Conservation (phyloP, 148 eudicot species). For the Nepenthes gracilis region DNA sequence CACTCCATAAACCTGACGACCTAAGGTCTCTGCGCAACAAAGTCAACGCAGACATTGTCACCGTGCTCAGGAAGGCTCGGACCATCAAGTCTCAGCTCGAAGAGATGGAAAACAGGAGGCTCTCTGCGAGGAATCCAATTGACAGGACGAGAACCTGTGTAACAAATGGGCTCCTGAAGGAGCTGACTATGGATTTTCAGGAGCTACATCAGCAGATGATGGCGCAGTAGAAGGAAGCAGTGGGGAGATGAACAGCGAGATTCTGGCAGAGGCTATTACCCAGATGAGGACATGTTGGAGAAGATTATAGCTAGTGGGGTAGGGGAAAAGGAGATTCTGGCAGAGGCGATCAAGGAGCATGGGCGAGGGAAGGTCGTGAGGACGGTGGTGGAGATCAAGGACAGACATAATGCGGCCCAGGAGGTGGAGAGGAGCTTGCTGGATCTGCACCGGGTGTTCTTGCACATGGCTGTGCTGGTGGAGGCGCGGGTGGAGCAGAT, state of each 20-base stretch:
- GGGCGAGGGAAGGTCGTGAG: conserved; percentile 85
- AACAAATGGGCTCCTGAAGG: conserved; percentile 82
- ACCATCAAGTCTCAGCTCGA: conserved; percentile 53
- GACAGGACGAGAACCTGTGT: conserved; percentile 74
- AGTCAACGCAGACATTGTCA: conserved; percentile 51
- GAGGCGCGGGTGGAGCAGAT: conserved; percentile 86
- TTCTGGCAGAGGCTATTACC: conserved; percentile 80
- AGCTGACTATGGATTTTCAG: conserved; percentile 92
- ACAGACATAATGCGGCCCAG: conserved; percentile 67
- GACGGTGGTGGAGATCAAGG: conserved; percentile 91
- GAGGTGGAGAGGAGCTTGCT: conserved; percentile 73
- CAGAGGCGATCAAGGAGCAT: conserved; percentile 80
- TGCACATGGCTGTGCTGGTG: conserved; percentile 96
- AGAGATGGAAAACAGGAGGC: conserved; percentile 71
- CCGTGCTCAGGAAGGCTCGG: conserved; percentile 60
- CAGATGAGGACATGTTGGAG: conserved; percentile 67
- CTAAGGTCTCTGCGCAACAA: conserved; percentile 40
- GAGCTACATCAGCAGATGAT: conserved; percentile 63
- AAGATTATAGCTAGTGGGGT: conserved; percentile 50
- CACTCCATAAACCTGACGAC: conserved; percentile 63
- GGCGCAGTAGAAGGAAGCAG: conserved; percentile 78
- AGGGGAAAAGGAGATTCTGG: conserved; percentile 60
- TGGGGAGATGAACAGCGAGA: conserved; percentile 48
- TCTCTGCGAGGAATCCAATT: conserved; percentile 52
- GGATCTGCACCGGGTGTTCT: conserved; percentile 85